Base-by-base conservation (phyloP, 2,329 filamentous ascomycete genomes). In the Colletotrichum tamarilloi region DNA sequence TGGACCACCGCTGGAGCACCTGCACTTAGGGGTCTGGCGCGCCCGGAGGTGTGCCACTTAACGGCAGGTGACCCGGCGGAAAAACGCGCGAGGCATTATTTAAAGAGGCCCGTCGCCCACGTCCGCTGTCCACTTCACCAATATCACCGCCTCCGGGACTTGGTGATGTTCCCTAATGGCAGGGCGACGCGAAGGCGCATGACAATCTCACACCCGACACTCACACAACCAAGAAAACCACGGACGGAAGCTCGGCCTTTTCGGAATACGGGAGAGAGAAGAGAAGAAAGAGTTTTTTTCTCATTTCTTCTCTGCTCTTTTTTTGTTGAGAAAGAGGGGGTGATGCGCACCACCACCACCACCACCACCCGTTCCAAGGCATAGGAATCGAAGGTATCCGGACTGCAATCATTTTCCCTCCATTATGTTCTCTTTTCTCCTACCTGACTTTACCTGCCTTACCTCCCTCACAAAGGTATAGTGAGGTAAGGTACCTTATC, bases 21-120 rank as follows among this genome's bases (percentile, higher is more conserved):
- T 75, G 74, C 74, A 67, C 74, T 75, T 75, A 75, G 74, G 72
- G 72, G 74, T 53, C 73, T 74, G 73, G 71, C 67, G 71, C 67
- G n/a, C 26, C 57, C 70, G 70, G 70, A 73, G 66, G 59, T 63
- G 66, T 73, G 55, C 66, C 66, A 73, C 70, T 73, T 73, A 73
- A 69, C 70, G 70, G 70, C 70, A 73, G 66, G 66, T 64, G 66
- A 46, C 58, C 42, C 32, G 28, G 62, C 56, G 68, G 42, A 12
- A 0, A 28, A 24, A 46, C 46, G 55, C 35, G 70, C 65, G 59
- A 69, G 70, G 59, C 58, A 64, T 72, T 73, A 65, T 69, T 73
- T 73, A 73, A 73, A 57, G 38, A 46, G 49, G 46, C 70, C 70
- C 67, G 67, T 56, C 19, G 28, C 32, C 60, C 32, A 42, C 59